A percentile compares a stretch with the other conserved stretches of the same genome.
These are phyloP conservation scores for Pyrenophora tritici-repentis DNA, from an alignment of 2,329 filamentous ascomycete species.

Conservation along the genomic window DNA sequence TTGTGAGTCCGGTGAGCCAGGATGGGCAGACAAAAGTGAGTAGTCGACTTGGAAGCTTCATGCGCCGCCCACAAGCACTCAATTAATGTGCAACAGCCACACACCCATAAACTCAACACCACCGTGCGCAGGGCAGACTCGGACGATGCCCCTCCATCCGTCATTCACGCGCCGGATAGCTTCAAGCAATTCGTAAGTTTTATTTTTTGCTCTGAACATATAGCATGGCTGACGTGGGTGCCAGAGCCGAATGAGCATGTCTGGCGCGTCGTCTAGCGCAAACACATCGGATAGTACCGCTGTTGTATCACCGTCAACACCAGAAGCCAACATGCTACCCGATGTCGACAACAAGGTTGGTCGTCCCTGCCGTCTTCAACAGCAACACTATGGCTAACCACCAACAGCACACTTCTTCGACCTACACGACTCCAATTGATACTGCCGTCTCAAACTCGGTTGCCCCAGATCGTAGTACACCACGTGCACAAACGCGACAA, in stretches of 20 bases:
- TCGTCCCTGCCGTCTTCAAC: not conserved
- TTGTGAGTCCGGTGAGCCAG: constrained; percentile 43
- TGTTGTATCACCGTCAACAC: constrained; percentile 45
- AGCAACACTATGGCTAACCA: constrained; percentile 22
- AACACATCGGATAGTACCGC: constrained; percentile 45
- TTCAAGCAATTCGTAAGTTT: constrained; percentile 75
- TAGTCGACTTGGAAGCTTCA: constrained; percentile 4
- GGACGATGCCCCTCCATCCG: constrained; percentile 81
- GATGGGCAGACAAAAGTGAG: constrained; percentile 39
- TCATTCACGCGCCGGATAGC: constrained; percentile 86
- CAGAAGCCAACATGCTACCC: constrained; percentile 46
- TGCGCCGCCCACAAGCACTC: constrained; percentile 1
- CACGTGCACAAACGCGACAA: constrained; percentile 79
- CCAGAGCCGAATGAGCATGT: constrained; percentile 38
- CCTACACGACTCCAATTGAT: constrained; percentile 73
- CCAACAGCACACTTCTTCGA: constrained; percentile 39
- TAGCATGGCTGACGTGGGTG: constrained; percentile 34
- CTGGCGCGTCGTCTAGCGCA: constrained; percentile 35
- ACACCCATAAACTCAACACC: constrained; percentile 55
- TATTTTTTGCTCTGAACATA: constrained; percentile 28
- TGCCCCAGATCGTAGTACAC: constrained; percentile 69
- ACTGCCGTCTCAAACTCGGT: constrained; percentile 64
- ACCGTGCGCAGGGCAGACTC: constrained; percentile 56
- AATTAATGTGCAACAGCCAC: constrained; percentile 36
- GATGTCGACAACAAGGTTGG: constrained; percentile 45